Percentiles rank a stretch among this genome's conserved stretches.
These are phyloP conservation scores for Pyrenopolyporus hunteri DNA, from an alignment of 495 filamentous ascomycete species.

Conservation along the genomic window DNA sequence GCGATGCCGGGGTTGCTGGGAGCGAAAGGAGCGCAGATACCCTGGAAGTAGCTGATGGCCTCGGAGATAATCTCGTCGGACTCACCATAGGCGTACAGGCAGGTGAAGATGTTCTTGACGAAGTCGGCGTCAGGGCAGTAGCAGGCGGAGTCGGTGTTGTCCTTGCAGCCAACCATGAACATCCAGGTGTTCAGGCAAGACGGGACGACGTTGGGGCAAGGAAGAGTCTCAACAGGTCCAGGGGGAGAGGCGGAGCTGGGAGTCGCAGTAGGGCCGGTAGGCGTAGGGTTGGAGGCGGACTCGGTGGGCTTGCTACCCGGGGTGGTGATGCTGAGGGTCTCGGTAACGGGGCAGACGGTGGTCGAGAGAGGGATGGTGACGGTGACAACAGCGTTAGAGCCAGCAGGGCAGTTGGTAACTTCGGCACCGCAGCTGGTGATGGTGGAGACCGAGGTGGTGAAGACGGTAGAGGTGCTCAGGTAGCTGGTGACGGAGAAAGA, in stretches of 20 bases:
- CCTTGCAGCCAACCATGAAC: conserved; percentile 71
- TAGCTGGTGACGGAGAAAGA: conserved; percentile 44
- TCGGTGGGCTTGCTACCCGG: conserved; percentile 28
- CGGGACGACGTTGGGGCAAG: conserved; percentile 78
- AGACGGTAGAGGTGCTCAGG: conserved; percentile 65
- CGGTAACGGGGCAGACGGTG: conserved; percentile 61
- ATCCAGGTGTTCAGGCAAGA: conserved; percentile 95
- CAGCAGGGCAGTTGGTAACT: conserved; percentile 64
- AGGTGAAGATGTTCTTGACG: conserved; percentile 80
- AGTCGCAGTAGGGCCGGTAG: conserved; percentile 22
- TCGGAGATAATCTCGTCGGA: conserved; percentile 67
- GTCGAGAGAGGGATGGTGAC: conserved; percentile 67
- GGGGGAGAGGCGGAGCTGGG: conserved; percentile 45
- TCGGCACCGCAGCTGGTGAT: conserved; percentile 65
- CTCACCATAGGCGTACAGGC: conserved; percentile 77
- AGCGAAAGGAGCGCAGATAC: conserved; percentile 82
- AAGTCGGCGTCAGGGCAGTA: conserved; percentile 83
- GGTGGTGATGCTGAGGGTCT: conserved; percentile 43
- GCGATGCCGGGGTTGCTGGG: conserved; percentile 82
- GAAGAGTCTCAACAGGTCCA: conserved; percentile 48
- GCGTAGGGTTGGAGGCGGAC: conserved; percentile 36
- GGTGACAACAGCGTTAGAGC: conserved; percentile 56
- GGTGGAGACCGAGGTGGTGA: conserved; percentile 62
- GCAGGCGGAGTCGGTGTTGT: conserved; percentile 83
- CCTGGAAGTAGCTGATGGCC: conserved; percentile 84